Evolutionary conservation across 129 eudicot species (phyloP).

Genomic region (Pseudognaphalium luteoalbum): DNA sequence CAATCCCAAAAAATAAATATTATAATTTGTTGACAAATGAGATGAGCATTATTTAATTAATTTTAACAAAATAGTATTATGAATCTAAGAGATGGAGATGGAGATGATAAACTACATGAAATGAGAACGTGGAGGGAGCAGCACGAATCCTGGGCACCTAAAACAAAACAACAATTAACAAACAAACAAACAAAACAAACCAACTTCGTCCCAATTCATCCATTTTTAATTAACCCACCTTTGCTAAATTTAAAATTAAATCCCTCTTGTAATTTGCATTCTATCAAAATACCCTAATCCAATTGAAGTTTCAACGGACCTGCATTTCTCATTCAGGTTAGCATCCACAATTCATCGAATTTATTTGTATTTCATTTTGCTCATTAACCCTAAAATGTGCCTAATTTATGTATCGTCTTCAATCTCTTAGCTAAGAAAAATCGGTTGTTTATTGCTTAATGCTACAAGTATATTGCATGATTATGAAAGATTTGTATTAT

Average conservation of each 20-base stretch:
- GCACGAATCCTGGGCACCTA: neutral
- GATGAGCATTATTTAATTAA: too few relatives aligned
- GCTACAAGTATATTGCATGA: neutral
- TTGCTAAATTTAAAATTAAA: neutral
- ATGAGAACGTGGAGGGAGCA: neutral
- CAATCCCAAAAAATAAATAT: too few relatives aligned
- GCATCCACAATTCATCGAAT: neutral
- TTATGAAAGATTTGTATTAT: neutral
- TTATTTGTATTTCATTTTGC: neutral
- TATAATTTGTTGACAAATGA: too few relatives aligned
- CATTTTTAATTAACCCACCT: neutral
- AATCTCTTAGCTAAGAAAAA: too few relatives aligned
- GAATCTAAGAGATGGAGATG: too few relatives aligned
- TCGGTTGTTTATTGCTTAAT: neutral
- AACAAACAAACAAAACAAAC: neutral
- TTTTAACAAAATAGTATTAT: too few relatives aligned
- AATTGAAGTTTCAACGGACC: conserved; percentile 15
- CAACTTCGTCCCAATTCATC: neutral
- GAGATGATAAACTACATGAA: neutral
- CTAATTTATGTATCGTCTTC: neutral
- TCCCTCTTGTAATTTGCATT: neutral
- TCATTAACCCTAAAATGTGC: neutral
- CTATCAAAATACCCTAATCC: conserved; percentile 16
- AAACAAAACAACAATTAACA: neutral
- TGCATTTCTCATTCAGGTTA: conserved; percentile 13